Evolutionary conservation across 73 alveolate genomes (phyloP), one percentile per base, ranked within the genome.

Genomic region (Tetrahymena elliotti): DNA sequence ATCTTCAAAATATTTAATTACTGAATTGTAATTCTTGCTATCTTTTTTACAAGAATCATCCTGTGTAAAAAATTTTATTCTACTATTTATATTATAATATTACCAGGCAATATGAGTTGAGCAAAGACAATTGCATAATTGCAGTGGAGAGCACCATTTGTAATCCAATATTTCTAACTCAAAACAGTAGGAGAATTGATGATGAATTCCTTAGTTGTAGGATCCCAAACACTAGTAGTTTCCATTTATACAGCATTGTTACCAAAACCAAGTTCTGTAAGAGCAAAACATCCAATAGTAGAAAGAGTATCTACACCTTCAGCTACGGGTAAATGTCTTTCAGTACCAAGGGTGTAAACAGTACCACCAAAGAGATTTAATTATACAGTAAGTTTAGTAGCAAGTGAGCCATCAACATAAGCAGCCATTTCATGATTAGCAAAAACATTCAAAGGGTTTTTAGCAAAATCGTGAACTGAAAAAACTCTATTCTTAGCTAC

Each of bases 181-280:
- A 53, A 27, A 18, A 47, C 83, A 24, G 97, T 95, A 24, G 97
- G 97, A 38, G 97, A 93, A 83, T 93, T 53, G 31, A 95, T 95
- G 22, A 95, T 93, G 54, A 95, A 95, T 40, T 95, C 97, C 35
- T 95, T 93, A n/a, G 94, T 95, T 18, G 7, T 15, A 33, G 84
- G 94, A 53, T 95, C 97, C 84, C 94, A 95, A 27, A 41, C 35
- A 36, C 84, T 84, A 31, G 97, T 95, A 3, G 97, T 95, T 68
- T 95, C 97, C 97, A 95, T 95, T 52, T 95, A 33, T 37, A 95
- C 97, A 35, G 97, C 97, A 68, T 95, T 95, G 37, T 95, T 95
- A 31, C 97, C 97, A 82, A 82, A 95, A 12, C 97, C 97, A 16
- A 95, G 93, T 93, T 95, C 97, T 39, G 97, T 95, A 9, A 95